A percentile compares a stretch with the other conserved stretches of the same genome.
These are phyloP conservation scores for Dendrocalamus sinicus DNA, from an alignment of 176 grass and related monocot genomes.

Conservation along the genomic window DNA sequence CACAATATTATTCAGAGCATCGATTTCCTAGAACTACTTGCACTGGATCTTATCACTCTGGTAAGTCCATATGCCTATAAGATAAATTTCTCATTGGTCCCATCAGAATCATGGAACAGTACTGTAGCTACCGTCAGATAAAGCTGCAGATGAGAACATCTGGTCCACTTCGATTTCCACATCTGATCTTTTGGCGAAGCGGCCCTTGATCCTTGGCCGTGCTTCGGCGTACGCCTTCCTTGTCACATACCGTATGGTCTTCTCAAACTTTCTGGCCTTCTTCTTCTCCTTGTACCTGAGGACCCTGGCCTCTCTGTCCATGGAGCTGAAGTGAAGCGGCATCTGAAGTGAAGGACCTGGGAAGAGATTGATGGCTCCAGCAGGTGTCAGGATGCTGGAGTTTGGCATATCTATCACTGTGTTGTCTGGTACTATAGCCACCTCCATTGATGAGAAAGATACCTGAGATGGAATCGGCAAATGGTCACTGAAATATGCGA, in stretches of 20 bases:
- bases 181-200: slow-evolving; percentile 59
- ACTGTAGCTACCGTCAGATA: slow-evolving; percentile 54
- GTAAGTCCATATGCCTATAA: slow-evolving; percentile 19
- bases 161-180: slow-evolving; percentile 60
- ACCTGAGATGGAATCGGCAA: slow-evolving; percentile 69
- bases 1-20: slow-evolving; percentile 37
- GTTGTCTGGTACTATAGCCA: slow-evolving; percentile 63
- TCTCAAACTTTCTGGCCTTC: slow-evolving; percentile 75
- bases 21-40: slow-evolving; percentile 27
- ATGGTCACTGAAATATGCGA: slow-evolving; percentile 64
- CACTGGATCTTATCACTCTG: slow-evolving; percentile 13
- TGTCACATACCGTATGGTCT: slow-evolving; percentile 71
- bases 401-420: slow-evolving; percentile 54
- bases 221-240: slow-evolving; percentile 64
- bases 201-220: slow-evolving; percentile 68
- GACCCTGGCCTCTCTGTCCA: slow-evolving; percentile 74
- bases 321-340: slow-evolving; percentile 45
- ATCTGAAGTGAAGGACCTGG: slow-evolving; percentile 48
- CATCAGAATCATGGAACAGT: slow-evolving; percentile 59
- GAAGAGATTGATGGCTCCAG: slow-evolving; percentile 46
- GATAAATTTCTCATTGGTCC: background rate
- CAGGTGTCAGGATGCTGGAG: slow-evolving; percentile 35
- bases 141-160: slow-evolving; percentile 58
- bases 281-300: slow-evolving; percentile 85
- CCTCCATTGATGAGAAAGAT: slow-evolving; percentile 81